Percentiles rank a stretch among this genome's conserved stretches.
Evolutionary conservation across 1,284 basidiomycete species (phyloP).

Genomic region (Phlebopus sp.): DNA sequence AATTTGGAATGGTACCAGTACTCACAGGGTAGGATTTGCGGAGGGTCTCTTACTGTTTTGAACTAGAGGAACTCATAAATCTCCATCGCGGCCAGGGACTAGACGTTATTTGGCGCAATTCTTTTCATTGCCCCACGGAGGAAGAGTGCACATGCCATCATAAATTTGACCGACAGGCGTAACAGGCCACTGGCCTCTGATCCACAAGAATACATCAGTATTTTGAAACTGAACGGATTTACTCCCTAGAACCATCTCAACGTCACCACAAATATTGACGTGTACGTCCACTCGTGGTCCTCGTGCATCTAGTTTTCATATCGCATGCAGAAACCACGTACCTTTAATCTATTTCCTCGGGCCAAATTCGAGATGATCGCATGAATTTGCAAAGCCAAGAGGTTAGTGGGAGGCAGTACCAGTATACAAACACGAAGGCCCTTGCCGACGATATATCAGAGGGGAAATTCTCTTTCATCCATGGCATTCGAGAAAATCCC

Average conservation of each 20-base stretch:
- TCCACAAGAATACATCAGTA: no score
- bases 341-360: constrained; percentile 91
- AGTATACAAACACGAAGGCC: constrained; percentile 89
- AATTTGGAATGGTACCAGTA: constrained; percentile 60
- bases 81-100: constrained; percentile 78
- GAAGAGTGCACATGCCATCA: constrained; percentile 78
- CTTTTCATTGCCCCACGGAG: constrained; percentile 72
- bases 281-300: constrained; percentile 45
- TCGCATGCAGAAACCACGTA: constrained; percentile 68
- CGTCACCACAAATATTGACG: constrained; percentile 50
- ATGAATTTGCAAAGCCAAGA: constrained; percentile 87
- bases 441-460: constrained; percentile 92
- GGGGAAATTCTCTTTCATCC: constrained; percentile 95
- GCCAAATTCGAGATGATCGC: constrained; percentile 94
- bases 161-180: no score
- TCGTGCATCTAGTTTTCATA: background rate
- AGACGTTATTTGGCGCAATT: constrained; percentile 76
- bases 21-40: background rate
- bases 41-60: background rate
- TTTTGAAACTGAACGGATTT: no score
- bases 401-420: constrained; percentile 37
- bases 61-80: constrained; percentile 63
- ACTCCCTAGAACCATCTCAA: no score
- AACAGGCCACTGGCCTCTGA: constrained; percentile 94
- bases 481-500: constrained; percentile 72